Conservation (phyloP, 2,329 filamentous ascomycete genomes). For the Macrophomina tecta region DNA sequence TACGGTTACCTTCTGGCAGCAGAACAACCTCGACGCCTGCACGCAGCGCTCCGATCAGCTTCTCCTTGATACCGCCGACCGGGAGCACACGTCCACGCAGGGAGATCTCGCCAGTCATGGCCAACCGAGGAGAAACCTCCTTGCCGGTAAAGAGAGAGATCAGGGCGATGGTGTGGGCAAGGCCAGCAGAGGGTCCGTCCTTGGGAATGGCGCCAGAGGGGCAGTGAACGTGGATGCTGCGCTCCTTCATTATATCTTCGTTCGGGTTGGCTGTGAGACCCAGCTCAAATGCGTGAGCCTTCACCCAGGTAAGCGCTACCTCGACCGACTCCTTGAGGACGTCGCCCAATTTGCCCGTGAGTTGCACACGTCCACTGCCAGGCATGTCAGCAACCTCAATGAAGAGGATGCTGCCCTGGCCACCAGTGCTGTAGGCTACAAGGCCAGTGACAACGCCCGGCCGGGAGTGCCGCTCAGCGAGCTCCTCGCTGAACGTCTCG, state of each 20-base stretch:
- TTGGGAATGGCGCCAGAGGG: slow-evolving; percentile 95
- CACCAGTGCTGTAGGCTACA: slow-evolving; percentile 80
- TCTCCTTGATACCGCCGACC: slow-evolving; percentile 98
- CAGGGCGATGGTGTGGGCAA: slow-evolving; percentile 91
- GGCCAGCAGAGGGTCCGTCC: slow-evolving; percentile 81
- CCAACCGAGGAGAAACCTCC: slow-evolving; percentile 85
- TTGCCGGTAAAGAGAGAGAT: slow-evolving; percentile 89
- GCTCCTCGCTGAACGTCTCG: slow-evolving; percentile 93
- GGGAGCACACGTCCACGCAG: slow-evolving; percentile 89
- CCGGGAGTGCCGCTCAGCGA: slow-evolving; percentile 80
- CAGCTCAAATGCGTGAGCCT: slow-evolving; percentile 90
- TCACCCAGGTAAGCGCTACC: slow-evolving; percentile 95
- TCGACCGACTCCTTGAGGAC: slow-evolving; percentile 97
- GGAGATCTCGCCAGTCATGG: slow-evolving; percentile 86
- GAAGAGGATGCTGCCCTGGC: slow-evolving; percentile 95
- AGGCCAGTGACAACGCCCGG: slow-evolving; percentile 95
- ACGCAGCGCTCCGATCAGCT: slow-evolving; percentile 89
- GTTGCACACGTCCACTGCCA: slow-evolving; percentile 85
- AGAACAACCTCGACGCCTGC: slow-evolving; percentile 95
- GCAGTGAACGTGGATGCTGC: slow-evolving; percentile 94
- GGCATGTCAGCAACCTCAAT: slow-evolving; percentile 99
- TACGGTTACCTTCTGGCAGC: slow-evolving; percentile 84
- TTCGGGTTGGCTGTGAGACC: slow-evolving; percentile 79
- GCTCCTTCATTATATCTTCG: slow-evolving; percentile 94
- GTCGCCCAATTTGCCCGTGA: slow-evolving; percentile 94